Evolutionary conservation across 805 yeast species (phyloP).

Genomic region (Lipomyces mesembrius): DNA sequence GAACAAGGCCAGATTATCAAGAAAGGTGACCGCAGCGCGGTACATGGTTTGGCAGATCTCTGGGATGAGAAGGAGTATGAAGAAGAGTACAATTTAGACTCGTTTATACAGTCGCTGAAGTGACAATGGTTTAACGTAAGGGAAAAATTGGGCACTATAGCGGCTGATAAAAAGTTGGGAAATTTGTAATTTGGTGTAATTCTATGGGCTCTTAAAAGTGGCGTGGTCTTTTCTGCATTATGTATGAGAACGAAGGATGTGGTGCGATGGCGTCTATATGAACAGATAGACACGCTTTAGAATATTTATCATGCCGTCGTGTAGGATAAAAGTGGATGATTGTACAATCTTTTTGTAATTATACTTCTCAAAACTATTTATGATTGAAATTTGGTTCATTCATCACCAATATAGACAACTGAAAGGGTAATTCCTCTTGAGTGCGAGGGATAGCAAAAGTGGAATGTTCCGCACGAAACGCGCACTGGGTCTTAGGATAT

Average conservation of each 20-base stretch:
- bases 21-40: constrained; percentile 76
- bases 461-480: too few relatives aligned
- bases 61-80: constrained; percentile 98
- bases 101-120: constrained; percentile 80
- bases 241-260: not conserved
- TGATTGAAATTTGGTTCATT: too few relatives aligned
- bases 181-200: not conserved
- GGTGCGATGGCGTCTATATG: not conserved
- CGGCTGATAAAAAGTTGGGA: not conserved
- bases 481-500: not conserved
- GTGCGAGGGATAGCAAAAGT: too few relatives aligned
- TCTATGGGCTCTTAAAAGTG: not conserved
- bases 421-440: too few relatives aligned
- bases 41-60: constrained; percentile 85
- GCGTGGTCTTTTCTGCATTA: not conserved
- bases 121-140: constrained; percentile 39
- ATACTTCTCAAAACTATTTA: too few relatives aligned
- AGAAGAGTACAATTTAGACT: constrained; percentile 93
- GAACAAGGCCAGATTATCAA: constrained; percentile 66
- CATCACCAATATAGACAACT: too few relatives aligned
- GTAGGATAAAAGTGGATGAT: not conserved
- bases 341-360: not conserved
- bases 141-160: not conserved
- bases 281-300: not conserved
- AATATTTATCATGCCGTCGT: not conserved